Base-by-base conservation (phyloP, 202 grass and related monocot species). In the Zoysia matrella region DNA sequence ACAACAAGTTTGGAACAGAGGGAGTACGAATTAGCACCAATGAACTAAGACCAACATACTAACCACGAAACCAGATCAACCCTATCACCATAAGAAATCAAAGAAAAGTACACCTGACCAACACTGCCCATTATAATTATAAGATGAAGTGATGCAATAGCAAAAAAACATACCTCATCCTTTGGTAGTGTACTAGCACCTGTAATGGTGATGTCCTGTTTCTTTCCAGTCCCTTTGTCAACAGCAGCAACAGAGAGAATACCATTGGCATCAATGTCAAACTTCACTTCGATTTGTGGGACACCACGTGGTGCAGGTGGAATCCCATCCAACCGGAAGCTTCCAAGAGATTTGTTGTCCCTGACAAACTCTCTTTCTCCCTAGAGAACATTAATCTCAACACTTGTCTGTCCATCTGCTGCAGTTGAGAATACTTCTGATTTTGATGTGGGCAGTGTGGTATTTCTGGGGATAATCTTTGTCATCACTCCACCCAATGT, bases 401-500 rank as follows among this genome's bases (percentile, higher is more conserved):
- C 22, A 30, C 22, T 30, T 30, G 22, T 30, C 22, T 30, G 22
- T 30, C 22, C 22, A 30, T 30, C 22, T 30, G 22, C 22, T 30
- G 22, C 22, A 30, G 22, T 30, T 30, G 22, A 30, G 22, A 30
- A 30, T 30, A 30, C 22, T 30, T 30, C 22, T 30, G 22, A 30
- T 30, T 30, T 30, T 30, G 22, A 30, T 30, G 22, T 30, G 22
- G 22, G 22, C 22, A 30, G 22, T 30, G 22, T 30, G 22, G 22
- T 30, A 30, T 30, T 30, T 30, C 22, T 30, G 22, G 22, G 22
- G 22, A 30, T 30, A 30, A 30, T 30, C 22, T 30, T 97, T 47
- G 90, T 93, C 95, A 97, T 97, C 62, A 97, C 92, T 58, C 90
- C 95, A 86, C 95, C 95, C 56, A 97, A 86, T 30, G 92, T 97